These are phyloP conservation scores for Diversispora eburnea DNA, from an alignment of 192 early-diverging fungal genomes.

Conservation along the genomic window DNA sequence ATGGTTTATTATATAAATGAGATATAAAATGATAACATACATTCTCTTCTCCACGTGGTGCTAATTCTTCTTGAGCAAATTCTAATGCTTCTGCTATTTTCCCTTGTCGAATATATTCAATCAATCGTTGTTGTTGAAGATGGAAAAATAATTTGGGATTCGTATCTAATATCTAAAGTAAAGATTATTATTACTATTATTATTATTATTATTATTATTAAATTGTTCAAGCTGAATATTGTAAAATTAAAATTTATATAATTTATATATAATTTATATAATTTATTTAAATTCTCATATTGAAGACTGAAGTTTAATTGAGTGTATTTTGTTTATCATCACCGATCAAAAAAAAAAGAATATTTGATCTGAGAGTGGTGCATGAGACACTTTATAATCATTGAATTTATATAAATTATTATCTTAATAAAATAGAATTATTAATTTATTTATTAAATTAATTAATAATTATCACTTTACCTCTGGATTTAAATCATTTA, in stretches of 20 bases:
- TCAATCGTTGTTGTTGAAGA: constrained; percentile 94
- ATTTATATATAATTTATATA: not conserved
- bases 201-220: not conserved
- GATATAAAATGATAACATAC: constrained; percentile 35
- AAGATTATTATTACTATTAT: not conserved
- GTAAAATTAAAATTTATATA: not conserved
- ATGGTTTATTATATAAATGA: not conserved
- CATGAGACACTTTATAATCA: constrained; percentile 29
- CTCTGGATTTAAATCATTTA: constrained; percentile 98
- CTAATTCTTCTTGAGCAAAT: constrained; percentile 97
- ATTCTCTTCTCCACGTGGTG: constrained; percentile 95
- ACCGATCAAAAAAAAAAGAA: constrained; percentile 17
- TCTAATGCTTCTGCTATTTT: constrained; percentile 78
- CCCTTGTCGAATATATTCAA: constrained; percentile 89
- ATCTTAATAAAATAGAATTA: too few species aligned
- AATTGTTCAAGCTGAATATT: too few species aligned
- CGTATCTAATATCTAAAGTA: constrained; percentile 80
- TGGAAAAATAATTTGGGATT: constrained; percentile 94
- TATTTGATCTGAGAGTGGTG: constrained; percentile 20
- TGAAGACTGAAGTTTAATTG: constrained; percentile 33
- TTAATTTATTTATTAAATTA: too few species aligned
- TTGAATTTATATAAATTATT: too few species aligned
- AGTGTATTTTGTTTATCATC: not conserved
- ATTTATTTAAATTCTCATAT: constrained; percentile 21
- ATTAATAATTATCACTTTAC: constrained; percentile 45